Conservation (phyloP, 768 basidiomycete genomes). For the Fistulinella prunicolor region DNA sequence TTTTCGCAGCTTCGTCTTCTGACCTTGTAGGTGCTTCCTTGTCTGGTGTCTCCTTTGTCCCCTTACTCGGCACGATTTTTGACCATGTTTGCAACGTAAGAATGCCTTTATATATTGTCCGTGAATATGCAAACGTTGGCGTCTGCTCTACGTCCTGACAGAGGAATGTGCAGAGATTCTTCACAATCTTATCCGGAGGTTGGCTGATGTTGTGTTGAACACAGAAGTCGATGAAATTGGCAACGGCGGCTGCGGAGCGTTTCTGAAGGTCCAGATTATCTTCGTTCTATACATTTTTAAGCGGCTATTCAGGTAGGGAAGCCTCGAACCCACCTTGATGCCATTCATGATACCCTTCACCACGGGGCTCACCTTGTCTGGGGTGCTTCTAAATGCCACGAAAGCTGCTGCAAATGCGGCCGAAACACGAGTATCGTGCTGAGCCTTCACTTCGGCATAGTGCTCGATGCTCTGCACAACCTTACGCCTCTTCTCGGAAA, state of each 20-base stretch:
- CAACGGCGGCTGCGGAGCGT: constrained; percentile 83
- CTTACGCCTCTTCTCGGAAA: constrained; percentile 73
- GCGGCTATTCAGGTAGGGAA: not conserved
- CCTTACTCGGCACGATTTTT: constrained; percentile 34
- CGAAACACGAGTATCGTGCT: constrained; percentile 83
- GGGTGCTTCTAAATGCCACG: constrained; percentile 80
- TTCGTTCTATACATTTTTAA: constrained; percentile 58
- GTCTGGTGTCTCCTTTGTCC: constrained; percentile 40
- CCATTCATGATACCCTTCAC: constrained; percentile 98
- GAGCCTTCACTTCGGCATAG: constrained; percentile 77
- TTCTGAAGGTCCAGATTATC: constrained; percentile 85
- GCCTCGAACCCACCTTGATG: constrained; percentile 67
- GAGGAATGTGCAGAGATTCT: constrained; percentile 94
- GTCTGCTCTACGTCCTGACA: constrained; percentile 90
- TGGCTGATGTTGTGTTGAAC: constrained; percentile 67
- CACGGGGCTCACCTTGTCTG: constrained; percentile 92
- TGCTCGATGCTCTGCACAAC: constrained; percentile 71
- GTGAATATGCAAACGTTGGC: constrained; percentile 77
- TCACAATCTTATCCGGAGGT: constrained; percentile 94
- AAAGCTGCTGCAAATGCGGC: constrained; percentile 91
- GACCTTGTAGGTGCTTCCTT: constrained; percentile 42
- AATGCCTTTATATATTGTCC: constrained; percentile 66
- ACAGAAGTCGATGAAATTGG: constrained; percentile 86
- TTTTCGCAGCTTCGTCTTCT: constrained; percentile 55
- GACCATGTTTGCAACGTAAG: constrained; percentile 61